Evolutionary conservation across 805 yeast genomes (phyloP).

Genomic region (Pichia sporocuriosa): DNA sequence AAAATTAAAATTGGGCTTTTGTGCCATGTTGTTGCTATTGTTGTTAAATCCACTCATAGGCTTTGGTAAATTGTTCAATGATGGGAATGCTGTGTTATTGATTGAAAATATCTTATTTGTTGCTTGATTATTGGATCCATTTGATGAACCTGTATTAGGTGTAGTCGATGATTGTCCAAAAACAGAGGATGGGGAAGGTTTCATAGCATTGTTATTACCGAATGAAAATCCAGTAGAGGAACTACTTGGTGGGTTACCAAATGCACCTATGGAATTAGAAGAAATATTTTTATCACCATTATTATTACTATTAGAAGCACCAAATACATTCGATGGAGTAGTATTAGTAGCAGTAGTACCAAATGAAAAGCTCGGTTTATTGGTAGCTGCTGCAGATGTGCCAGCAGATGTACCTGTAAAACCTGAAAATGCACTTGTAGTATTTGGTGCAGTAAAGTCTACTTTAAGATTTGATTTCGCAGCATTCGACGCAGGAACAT

Average conservation of each 20-base stretch:
- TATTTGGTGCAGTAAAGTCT: not conserved
- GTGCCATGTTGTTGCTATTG: not conserved
- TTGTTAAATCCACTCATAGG: not conserved
- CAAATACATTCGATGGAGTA: conserved; percentile 4
- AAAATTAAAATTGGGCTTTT: not conserved
- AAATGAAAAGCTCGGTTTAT: conserved; percentile 1
- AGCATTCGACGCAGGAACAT: not conserved
- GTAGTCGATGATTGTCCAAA: conserved; percentile 7
- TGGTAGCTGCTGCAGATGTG: not conserved
- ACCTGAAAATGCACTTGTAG: not conserved
- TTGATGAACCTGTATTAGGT: not conserved
- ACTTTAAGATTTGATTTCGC: not conserved
- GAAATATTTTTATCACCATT: not conserved
- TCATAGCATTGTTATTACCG: not conserved
- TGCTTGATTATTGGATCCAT: not conserved
- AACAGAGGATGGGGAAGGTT: conserved; percentile 12
- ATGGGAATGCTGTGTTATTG: conserved; percentile 5
- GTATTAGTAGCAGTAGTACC: conserved; percentile 1
- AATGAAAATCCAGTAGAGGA: not conserved
- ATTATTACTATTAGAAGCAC: not conserved
- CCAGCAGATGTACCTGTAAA: not conserved
- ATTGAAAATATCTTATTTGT: not conserved
- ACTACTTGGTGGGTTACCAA: not conserved
- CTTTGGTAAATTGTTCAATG: conserved; percentile 1
- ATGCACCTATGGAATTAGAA: not conserved